phyloP scores from a whole-genome alignment of 2,329 filamentous ascomycete species.

The Coniella vitis region DNA sequence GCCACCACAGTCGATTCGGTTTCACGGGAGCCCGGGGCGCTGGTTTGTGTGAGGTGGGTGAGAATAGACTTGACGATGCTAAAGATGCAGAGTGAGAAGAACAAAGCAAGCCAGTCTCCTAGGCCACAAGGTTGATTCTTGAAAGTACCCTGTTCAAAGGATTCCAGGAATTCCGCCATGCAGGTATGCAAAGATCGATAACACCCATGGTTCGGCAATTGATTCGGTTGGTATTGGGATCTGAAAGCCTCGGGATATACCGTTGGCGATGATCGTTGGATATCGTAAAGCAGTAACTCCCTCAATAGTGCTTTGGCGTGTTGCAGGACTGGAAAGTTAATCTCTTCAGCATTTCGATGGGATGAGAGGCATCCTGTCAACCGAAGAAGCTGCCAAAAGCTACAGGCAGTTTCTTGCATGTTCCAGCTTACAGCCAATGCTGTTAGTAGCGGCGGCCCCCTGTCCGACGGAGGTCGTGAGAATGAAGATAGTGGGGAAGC shows the following conservation, averaged over 20 bases:
- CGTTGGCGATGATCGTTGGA: conserved; percentile 41
- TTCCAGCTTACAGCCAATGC: conserved; percentile 48
- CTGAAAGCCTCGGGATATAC: conserved; percentile 32
- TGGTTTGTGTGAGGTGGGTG: conserved; percentile 34
- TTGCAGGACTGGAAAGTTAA: conserved; percentile 43
- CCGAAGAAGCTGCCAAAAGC: conserved; percentile 46
- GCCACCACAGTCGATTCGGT: conserved; percentile 21
- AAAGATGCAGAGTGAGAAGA: conserved; percentile 52
- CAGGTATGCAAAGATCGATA: conserved; percentile 43
- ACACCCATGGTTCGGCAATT: conserved; percentile 41
- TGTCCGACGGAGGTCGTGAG: conserved; percentile 31
- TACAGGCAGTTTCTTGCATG: conserved; percentile 39
- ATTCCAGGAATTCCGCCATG: conserved; percentile 44
- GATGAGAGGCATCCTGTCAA: conserved; percentile 42
- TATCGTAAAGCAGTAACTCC: conserved; percentile 47
- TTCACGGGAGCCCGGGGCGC: conserved; percentile 11
- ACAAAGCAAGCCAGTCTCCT: conserved; percentile 43
- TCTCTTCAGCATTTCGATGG: conserved; percentile 41
- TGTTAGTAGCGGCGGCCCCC: conserved; percentile 42
- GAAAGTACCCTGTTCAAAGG: conserved; percentile 41
- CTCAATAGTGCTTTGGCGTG: conserved; percentile 48
- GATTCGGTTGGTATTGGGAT: conserved; percentile 31
- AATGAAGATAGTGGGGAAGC: conserved; percentile 33
- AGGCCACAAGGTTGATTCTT: conserved; percentile 32
- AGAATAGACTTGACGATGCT: conserved; percentile 48